A percentile compares a stretch with the other conserved stretches of the same genome.
phyloP scores from a whole-genome alignment of 208 protist species.

The Trypanosoma brucei region DNA sequence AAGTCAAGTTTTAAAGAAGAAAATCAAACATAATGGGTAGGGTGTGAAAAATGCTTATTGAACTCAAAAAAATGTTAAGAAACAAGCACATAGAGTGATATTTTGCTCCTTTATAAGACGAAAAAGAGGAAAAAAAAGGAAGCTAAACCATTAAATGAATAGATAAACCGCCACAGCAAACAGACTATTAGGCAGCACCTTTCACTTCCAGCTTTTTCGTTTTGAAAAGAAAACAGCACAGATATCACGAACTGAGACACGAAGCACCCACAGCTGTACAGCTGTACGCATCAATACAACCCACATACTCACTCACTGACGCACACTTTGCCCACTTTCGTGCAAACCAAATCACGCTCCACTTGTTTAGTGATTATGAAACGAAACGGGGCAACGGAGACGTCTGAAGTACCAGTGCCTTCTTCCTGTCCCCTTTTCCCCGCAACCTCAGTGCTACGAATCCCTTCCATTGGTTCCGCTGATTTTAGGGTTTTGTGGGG shows the following conservation, averaged over 20 bases:
- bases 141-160: not conserved
- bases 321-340: too few relatives aligned
- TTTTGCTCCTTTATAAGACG: not conserved
- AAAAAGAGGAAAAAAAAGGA: not conserved
- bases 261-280: too few relatives aligned
- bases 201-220: too few relatives aligned
- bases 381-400: not conserved
- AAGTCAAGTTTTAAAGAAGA: too few relatives aligned
- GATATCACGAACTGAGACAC: not conserved
- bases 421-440: not conserved
- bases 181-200: too few relatives aligned
- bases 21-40: too few relatives aligned
- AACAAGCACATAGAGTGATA: constrained; percentile 4
- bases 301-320: too few relatives aligned
- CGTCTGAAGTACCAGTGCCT: not conserved
- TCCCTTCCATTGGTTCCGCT: too few relatives aligned
- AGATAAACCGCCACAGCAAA: too few relatives aligned
- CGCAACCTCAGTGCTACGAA: too few relatives aligned
- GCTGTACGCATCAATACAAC: too few relatives aligned
- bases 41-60: not conserved
- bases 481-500: too few relatives aligned
- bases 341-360: not conserved
- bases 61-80: constrained; percentile 6
- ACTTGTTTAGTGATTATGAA: not conserved
- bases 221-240: constrained; percentile 7